These are phyloP conservation scores for Geranium rotundifolium DNA, from an alignment of 345 rosid genomes.

Conservation along the genomic window DNA sequence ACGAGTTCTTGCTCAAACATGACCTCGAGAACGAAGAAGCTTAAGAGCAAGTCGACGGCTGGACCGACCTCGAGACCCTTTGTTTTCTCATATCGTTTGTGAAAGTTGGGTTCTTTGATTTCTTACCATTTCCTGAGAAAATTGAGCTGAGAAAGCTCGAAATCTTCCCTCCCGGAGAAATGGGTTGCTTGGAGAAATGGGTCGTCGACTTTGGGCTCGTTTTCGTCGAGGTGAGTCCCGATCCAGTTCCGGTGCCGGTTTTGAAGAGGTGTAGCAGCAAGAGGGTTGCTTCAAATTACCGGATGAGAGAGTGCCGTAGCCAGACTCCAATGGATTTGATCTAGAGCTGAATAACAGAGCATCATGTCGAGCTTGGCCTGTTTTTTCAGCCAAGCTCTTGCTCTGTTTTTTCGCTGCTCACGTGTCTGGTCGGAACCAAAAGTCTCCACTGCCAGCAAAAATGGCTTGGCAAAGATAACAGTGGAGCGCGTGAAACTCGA, in stretches of 20 bases:
- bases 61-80: conserved; percentile 30
- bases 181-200: conserved; percentile 78
- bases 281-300: too few relatives aligned
- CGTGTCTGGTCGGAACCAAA: conserved; percentile 28
- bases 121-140: conserved; percentile 40
- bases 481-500: too few relatives aligned
- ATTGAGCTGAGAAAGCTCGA: conserved; percentile 64
- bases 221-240: too few relatives aligned
- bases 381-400: too few relatives aligned
- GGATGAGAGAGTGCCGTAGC: conserved; percentile 65
- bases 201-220: too few relatives aligned
- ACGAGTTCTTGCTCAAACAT: conserved; percentile 54
- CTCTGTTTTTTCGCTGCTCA: conserved; percentile 5
- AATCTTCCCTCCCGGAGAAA: conserved; percentile 68
- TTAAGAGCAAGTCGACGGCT: conserved; percentile 54
- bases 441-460: too few relatives aligned
- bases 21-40: conserved; percentile 80
- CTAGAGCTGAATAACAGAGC: conserved; percentile 49
- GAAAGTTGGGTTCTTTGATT: conserved; percentile 25
- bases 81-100: conserved; percentile 14
- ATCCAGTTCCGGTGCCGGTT: too few relatives aligned
- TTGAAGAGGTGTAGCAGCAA: too few relatives aligned
- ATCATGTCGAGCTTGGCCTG: conserved; percentile 35
- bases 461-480: too few relatives aligned
- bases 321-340: conserved; percentile 69